Conservation (phyloP, 2,329 filamentous ascomycete genomes). For the Aspergillus persii region DNA sequence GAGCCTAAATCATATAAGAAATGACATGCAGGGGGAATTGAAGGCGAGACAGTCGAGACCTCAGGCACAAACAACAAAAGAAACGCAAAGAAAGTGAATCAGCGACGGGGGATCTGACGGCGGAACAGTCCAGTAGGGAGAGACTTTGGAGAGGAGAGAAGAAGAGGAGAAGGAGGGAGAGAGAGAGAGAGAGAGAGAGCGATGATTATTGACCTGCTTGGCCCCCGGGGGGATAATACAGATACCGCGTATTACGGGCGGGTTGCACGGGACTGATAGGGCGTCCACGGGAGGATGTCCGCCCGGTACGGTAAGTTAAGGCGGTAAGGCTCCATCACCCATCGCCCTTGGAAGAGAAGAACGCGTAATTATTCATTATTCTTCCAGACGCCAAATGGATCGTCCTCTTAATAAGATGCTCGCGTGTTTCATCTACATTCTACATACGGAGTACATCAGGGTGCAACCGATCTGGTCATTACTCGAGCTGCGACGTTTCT, state of each 20-base stretch:
- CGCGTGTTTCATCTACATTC: too few species aligned
- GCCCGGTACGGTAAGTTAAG: slow-evolving; percentile 8
- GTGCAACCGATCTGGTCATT: too few species aligned
- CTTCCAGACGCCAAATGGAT: slow-evolving; percentile 3
- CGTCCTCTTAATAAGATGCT: slow-evolving; percentile 4
- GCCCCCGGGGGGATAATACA: too few species aligned
- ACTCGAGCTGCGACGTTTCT: too few species aligned
- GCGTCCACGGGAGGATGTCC: background rate
- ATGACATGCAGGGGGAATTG: slow-evolving; percentile 9
- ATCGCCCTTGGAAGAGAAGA: background rate
- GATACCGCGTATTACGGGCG: background rate
- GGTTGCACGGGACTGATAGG: background rate
- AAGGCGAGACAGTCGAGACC: slow-evolving; percentile 6
- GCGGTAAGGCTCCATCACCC: background rate
- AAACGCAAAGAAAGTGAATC: background rate
- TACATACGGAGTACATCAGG: too few species aligned
- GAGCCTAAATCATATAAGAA: slow-evolving; percentile 16
- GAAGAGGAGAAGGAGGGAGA: background rate
- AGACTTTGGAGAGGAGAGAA: slow-evolving; percentile 4
- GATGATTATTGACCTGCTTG: background rate
- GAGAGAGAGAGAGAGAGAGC: slow-evolving; percentile 3
- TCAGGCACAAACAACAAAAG: slow-evolving; percentile 6
- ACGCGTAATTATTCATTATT: slow-evolving; percentile 8
- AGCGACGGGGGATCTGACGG: too few species aligned
- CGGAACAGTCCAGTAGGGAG: background rate